Percentiles rank a stretch among this genome's conserved stretches.
Evolutionary conservation across 1,284 basidiomycete species (phyloP).

Genomic region (Cystobasidium pallidum): DNA sequence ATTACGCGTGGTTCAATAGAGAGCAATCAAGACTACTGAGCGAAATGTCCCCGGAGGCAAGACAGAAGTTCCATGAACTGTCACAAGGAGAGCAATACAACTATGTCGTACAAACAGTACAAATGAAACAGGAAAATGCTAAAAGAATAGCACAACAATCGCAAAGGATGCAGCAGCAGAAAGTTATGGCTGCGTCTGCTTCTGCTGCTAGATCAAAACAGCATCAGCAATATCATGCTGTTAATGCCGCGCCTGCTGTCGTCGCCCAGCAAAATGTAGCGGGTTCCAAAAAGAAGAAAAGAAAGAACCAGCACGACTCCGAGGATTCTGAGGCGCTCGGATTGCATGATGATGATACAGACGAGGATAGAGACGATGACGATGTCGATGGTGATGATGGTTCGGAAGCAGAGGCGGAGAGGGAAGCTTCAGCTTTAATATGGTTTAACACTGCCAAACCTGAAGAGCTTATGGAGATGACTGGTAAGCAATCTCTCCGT

Average conservation of each 20-base stretch:
- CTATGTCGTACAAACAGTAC: conserved; percentile 10
- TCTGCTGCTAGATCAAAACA: conserved; percentile 26
- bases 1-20: conserved; percentile 16
- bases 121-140: conserved; percentile 13
- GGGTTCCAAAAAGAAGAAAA: conserved; percentile 14
- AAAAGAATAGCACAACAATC: conserved; percentile 20
- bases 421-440: conserved; percentile 66
- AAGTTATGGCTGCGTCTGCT: conserved; percentile 32
- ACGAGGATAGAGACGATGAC: conserved; percentile 37
- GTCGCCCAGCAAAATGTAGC: conserved; percentile 15
- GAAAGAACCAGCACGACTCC: conserved; percentile 26
- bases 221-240: conserved; percentile 17
- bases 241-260: background rate
- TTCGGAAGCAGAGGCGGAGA: conserved; percentile 48
- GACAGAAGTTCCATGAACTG: conserved; percentile 26
- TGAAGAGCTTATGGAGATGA: conserved; percentile 82
- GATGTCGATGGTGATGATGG: conserved; percentile 44
- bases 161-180: conserved; percentile 26
- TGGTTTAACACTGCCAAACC: conserved; percentile 80
- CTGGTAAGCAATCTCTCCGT: conserved; percentile 64
- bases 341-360: conserved; percentile 30
- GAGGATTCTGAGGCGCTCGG: conserved; percentile 15
- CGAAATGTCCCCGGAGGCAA: conserved; percentile 27
- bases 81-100: conserved; percentile 11
- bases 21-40: conserved; percentile 18